These are phyloP conservation scores for Coix lacrymajobi DNA, from an alignment of 176 grass and related monocot genomes.

Conservation along the genomic window DNA sequence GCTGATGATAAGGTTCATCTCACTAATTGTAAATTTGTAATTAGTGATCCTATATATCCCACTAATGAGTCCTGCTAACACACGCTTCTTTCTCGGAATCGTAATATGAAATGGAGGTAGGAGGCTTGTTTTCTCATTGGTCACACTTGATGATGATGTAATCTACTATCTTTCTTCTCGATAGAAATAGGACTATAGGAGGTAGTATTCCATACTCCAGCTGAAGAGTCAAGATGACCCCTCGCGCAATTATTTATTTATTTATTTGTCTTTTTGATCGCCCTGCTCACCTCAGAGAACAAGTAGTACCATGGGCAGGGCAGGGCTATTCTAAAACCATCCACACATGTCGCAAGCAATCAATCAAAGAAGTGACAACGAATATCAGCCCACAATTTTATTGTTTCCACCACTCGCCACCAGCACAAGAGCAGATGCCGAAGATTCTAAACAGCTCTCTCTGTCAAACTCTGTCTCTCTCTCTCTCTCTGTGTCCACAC, in stretches of 20 bases:
- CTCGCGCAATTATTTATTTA: neutral
- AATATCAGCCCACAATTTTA: conserved; percentile 21
- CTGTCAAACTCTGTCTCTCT: neutral
- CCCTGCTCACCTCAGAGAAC: neutral
- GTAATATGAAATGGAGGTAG: neutral
- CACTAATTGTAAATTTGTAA: neutral
- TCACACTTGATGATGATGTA: conserved; percentile 11
- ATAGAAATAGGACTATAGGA: neutral
- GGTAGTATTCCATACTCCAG: neutral
- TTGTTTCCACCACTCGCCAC: conserved; percentile 6
- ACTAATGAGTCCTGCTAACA: neutral
- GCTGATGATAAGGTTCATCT: neutral
- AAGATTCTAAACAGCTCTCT: conserved; percentile 34
- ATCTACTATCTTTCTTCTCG: neutral
- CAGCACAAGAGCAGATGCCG: conserved; percentile 2
- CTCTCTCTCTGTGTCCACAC: neutral
- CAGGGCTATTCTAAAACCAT: neutral
- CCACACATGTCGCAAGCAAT: conserved; percentile 24
- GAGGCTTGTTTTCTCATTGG: neutral
- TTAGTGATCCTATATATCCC: neutral
- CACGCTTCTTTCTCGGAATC: neutral
- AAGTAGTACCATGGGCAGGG: neutral
- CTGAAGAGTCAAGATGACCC: conserved; percentile 1
- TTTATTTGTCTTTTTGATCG: neutral
- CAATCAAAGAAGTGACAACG: conserved; percentile 13